Percentiles rank a stretch among this genome's conserved stretches.
Conservation (phyloP, 1,139 yeast genomes). For the Magnusiomyces clavatus region DNA sequence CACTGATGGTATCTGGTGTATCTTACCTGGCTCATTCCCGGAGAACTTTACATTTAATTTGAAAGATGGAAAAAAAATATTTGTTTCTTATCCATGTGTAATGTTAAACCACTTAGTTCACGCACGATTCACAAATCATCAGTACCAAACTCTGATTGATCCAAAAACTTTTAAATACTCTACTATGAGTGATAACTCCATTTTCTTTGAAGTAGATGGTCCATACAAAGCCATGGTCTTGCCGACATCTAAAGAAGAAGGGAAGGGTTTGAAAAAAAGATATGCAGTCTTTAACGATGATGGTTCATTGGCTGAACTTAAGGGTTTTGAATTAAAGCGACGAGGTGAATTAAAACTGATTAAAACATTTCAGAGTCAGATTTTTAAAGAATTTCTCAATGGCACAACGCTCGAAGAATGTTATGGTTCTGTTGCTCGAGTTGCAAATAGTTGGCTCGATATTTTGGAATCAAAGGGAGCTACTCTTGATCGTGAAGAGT, state of each 20-base stretch:
- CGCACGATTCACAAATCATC: constrained; percentile 83
- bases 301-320: constrained; percentile 88
- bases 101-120: constrained; percentile 95
- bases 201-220: constrained; percentile 97
- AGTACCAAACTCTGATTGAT: constrained; percentile 81
- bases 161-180: constrained; percentile 60
- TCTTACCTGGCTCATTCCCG: constrained; percentile 85
- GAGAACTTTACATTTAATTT: constrained; percentile 70
- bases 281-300: constrained; percentile 96
- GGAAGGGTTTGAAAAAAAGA: constrained; percentile 90
- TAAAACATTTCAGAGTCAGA: constrained; percentile 91
- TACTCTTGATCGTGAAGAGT: constrained; percentile 87
- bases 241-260: constrained; percentile 97
- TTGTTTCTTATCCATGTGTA: constrained; percentile 88
- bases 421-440: constrained; percentile 81
- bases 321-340: constrained; percentile 94
- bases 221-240: constrained; percentile 96
- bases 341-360: constrained; percentile 93
- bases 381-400: constrained; percentile 82
- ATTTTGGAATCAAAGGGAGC: constrained; percentile 82
- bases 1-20: constrained; percentile 99
- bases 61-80: constrained; percentile 68
- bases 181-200: constrained; percentile 82
- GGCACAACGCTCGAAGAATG: constrained; percentile 75
- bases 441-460: constrained; percentile 95